Conservation (phyloP, 495 filamentous ascomycete genomes). For the Acidomyces sp. region DNA sequence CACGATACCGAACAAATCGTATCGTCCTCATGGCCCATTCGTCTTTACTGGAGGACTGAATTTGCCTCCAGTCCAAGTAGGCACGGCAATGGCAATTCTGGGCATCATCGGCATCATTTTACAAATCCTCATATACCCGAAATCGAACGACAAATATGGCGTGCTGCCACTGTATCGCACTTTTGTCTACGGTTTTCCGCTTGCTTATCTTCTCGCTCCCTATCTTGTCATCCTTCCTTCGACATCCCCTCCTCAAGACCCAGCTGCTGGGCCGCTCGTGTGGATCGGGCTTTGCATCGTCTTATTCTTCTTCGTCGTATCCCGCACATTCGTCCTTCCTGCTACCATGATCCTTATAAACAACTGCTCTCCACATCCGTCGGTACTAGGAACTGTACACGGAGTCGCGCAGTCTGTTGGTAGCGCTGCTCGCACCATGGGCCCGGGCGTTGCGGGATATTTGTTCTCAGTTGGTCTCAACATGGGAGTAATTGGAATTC, state of each 20-base stretch:
- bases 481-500: slow-evolving; percentile 50
- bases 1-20: slow-evolving; percentile 40
- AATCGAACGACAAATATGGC: slow-evolving; percentile 44
- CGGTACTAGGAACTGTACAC: slow-evolving; percentile 54
- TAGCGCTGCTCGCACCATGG: slow-evolving; percentile 47
- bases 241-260: slow-evolving; percentile 18
- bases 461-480: slow-evolving; percentile 50
- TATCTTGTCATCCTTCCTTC: slow-evolving; percentile 51
- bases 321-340: slow-evolving; percentile 58
- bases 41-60: slow-evolving; percentile 65
- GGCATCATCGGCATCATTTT: slow-evolving; percentile 55
- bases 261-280: slow-evolving; percentile 48
- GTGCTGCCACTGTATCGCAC: slow-evolving; percentile 46
- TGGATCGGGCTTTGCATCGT: slow-evolving; percentile 51
- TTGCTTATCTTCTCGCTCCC: slow-evolving; percentile 53
- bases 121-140: slow-evolving; percentile 59
- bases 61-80: slow-evolving; percentile 52
- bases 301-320: slow-evolving; percentile 53
- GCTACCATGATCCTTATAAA: slow-evolving; percentile 56
- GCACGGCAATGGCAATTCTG: slow-evolving; percentile 54
- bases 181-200: slow-evolving; percentile 48
- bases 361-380: slow-evolving; percentile 48
- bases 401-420: slow-evolving; percentile 53
- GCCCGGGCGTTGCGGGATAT: slow-evolving; percentile 52
- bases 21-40: slow-evolving; percentile 38